Evolutionary conservation across 495 filamentous ascomycete genomes (phyloP), one percentile per base, ranked within the genome.

Genomic region (Neurospora sp.): DNA sequence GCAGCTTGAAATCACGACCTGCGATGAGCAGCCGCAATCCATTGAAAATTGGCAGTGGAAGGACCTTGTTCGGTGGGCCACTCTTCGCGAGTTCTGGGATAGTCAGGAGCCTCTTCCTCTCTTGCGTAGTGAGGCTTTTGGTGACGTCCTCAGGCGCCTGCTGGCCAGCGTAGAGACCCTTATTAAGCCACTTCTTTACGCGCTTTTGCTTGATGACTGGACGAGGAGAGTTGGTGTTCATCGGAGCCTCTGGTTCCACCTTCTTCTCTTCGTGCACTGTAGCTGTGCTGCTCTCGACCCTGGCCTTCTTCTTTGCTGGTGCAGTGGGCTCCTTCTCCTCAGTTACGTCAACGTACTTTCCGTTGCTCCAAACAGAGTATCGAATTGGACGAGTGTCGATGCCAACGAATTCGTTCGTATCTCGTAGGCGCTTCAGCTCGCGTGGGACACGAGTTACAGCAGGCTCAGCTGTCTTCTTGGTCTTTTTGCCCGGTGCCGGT

Each of bases 151-250:
- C 74, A 0, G 87, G 86, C 6, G 79, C 72, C 40, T 92, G 88
- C 78, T 98, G 96, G 20, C 95, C 96, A 5, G 93, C 89, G 78
- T 96, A 99, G n/a, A 99, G 82, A 3, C 95, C 95, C 77, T 93
- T 91, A 72, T 86, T 83, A 70, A 94, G 79, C 90, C 92, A 98
- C 44, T 89, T 86, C 85, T 94, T 96, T 44, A 83, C 81, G 69
- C 87, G 82, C 74, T 82, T 81, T 74, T 82, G 83, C 71, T 83
- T 86, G 14, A 76, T 54, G 3, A 76, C 75, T n/a, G 83, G 77
- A 70, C 83, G 83, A 76, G 42, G 77, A 73, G 12, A 77, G 75
- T 77, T 82, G 77, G 84, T 76, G 46, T 83, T 77, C 74, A 85
- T 78, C 54, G 54, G 54, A 35, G 84, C 74, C 72, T 87, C 86